Evolutionary conservation across 306 rosid species (phyloP), one percentile per base, ranked within the genome.

Genomic region (Prunus salicina): DNA sequence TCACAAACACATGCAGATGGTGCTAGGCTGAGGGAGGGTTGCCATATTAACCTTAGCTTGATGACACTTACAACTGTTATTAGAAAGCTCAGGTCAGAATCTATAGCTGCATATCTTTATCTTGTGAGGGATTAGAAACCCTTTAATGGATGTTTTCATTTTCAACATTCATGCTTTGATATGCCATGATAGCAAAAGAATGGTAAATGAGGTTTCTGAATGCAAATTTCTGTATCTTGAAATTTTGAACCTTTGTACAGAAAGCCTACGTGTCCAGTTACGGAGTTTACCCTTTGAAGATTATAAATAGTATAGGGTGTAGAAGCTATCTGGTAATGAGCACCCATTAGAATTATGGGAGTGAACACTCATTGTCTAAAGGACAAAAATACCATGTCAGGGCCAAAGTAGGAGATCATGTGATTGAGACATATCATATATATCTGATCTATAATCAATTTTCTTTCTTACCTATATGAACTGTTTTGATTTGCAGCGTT

Each of bases 61-160:
- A 96, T 96, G 99, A 96, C 99, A 64, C 99, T 96, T 72, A 96
- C 99, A 70, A 96, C 99, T 82, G 99, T 96, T 72, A 96, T 96
- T 86, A 91, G 99, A 84, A 96, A 96, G 87, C 96, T 96, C 56
- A 93, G 99, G 99, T 96, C 52, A 87, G 88, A 76, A 84, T 65
- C 41, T 38, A 12, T 57, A 73, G 32, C n/a, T 20, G 14, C 49
- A 25, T 24, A 49, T 73, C 22, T 10, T 24, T 71, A 16, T 41
- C 56, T 15, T 25, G 64, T 57, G 51, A 38, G 1, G 38, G 45
- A 45, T 6, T 41, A 13, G 28, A 55, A 14, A 63, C 32, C 28
- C 11, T 56, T 52, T 52, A 14, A 51, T 4, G 19, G 57, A 3
- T 52, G 27, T 52, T 46, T 61, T 25, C 65, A 12, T 24, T 57